These are phyloP conservation scores for Primulina tabacum DNA, from an alignment of 257 asterid species.

Conservation along the genomic window DNA sequence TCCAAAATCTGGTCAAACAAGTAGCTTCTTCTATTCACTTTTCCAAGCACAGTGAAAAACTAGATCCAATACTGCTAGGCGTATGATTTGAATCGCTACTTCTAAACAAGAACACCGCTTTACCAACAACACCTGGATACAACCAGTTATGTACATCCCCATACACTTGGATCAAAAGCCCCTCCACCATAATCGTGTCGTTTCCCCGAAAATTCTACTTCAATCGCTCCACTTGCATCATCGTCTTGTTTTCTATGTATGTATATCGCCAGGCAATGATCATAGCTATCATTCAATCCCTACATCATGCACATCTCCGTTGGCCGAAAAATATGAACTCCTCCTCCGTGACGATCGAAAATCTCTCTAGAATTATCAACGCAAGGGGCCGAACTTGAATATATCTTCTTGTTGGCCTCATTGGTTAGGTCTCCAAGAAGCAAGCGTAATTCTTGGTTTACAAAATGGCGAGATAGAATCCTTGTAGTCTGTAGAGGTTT, in stretches of 20 bases:
- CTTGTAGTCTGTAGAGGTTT: slow-evolving; percentile 62
- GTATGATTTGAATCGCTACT: slow-evolving; percentile 12
- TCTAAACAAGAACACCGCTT: slow-evolving; percentile 65
- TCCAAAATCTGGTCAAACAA: no score
- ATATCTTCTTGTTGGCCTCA: slow-evolving; percentile 41
- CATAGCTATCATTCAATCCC: slow-evolving; percentile 45
- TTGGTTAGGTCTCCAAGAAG: slow-evolving; percentile 50
- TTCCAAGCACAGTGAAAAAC: no score
- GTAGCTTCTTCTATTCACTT: no score
- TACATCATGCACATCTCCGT: slow-evolving; percentile 49
- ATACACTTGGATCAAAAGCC: slow-evolving; percentile 52
- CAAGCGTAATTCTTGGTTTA: slow-evolving; percentile 45
- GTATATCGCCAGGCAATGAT: slow-evolving; percentile 39
- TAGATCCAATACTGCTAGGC: no score
- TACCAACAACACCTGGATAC: slow-evolving; percentile 40
- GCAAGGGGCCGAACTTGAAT: background rate
- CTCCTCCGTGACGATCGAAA: slow-evolving; percentile 46
- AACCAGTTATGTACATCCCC: slow-evolving; percentile 58
- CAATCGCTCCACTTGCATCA: slow-evolving; percentile 46
- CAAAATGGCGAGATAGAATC: slow-evolving; percentile 50
- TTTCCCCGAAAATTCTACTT: slow-evolving; percentile 78
- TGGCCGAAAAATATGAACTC: slow-evolving; percentile 52
- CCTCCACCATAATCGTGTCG: slow-evolving; percentile 55
- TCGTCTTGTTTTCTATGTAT: slow-evolving; percentile 42
- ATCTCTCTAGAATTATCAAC: slow-evolving; percentile 19